A percentile compares a stretch with the other conserved stretches of the same genome.
Conservation (phyloP, 2,329 filamentous ascomycete genomes). For the Cladophialophora immunda region DNA sequence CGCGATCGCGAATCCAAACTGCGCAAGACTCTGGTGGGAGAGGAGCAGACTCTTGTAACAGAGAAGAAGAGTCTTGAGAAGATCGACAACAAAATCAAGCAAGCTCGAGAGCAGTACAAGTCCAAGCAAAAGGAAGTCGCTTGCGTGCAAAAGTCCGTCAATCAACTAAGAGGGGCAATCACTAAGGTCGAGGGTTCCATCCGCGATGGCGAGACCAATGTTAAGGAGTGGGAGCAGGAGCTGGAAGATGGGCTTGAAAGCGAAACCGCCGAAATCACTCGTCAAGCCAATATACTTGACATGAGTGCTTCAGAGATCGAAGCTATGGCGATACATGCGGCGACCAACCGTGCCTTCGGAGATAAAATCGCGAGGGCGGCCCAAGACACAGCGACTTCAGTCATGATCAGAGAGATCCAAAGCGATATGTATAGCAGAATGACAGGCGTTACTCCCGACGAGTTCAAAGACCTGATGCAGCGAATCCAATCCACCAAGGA, state of each 20-base stretch:
- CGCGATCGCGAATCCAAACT: neutral
- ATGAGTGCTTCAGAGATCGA: conserved; percentile 1
- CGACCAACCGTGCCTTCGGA: neutral
- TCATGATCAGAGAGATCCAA: conserved; percentile 17
- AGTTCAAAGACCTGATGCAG: neutral
- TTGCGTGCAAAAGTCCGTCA: neutral
- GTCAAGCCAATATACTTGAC: conserved; percentile 14
- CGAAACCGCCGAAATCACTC: neutral
- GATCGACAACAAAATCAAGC: neutral
- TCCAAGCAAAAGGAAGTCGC: neutral
- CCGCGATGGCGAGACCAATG: neutral
- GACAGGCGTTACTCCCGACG: neutral
- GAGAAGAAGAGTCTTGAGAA: neutral
- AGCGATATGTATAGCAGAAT: conserved; percentile 3
- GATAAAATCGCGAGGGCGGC: neutral
- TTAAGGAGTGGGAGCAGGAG: neutral
- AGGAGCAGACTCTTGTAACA: neutral
- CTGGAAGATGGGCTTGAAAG: neutral
- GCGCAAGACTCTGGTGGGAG: neutral
- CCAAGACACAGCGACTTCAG: conserved; percentile 6
- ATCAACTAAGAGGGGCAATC: neutral
- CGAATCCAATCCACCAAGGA: neutral
- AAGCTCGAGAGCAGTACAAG: neutral
- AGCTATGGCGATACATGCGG: conserved; percentile 1
- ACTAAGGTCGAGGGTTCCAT: neutral